Conservation (phyloP, 768 basidiomycete genomes). For the Roridomyces roridus region DNA sequence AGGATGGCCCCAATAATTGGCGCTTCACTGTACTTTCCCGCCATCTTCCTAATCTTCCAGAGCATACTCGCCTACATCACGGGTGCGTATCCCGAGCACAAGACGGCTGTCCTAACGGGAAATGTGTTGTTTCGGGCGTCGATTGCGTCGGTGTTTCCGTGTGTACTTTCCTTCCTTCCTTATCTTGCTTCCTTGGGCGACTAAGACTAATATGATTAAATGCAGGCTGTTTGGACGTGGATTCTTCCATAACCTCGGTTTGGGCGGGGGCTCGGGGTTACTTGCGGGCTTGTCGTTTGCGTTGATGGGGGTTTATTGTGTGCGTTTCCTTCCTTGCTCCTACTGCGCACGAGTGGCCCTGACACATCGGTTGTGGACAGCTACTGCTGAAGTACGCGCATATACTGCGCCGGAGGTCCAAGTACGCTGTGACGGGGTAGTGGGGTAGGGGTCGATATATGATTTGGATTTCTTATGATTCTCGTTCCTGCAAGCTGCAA, state of each 20-base stretch:
- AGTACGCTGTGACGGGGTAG: constrained; percentile 12
- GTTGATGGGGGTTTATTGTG: constrained; percentile 29
- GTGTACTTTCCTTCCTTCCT: background rate
- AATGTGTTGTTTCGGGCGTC: constrained; percentile 38
- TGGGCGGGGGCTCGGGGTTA: constrained; percentile 31
- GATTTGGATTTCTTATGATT: too few relatives aligned
- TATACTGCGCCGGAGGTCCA: constrained; percentile 17
- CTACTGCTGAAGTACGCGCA: constrained; percentile 19
- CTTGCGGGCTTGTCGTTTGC: constrained; percentile 31
- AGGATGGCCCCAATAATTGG: constrained; percentile 34
- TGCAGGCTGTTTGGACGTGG: constrained; percentile 28
- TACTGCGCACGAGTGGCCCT: too few relatives aligned
- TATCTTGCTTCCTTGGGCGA: background rate
- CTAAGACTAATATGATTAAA: too few relatives aligned
- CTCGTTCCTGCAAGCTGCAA: too few relatives aligned
- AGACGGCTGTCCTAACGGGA: constrained; percentile 36
- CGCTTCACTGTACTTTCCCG: constrained; percentile 35
- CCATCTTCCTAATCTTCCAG: constrained; percentile 38
- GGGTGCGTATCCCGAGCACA: constrained; percentile 35
- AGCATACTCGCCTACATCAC: constrained; percentile 33
- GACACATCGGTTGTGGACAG: background rate
- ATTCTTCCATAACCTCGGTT: constrained; percentile 29
- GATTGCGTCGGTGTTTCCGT: constrained; percentile 30
- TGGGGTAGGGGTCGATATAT: too few relatives aligned
- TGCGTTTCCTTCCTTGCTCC: too few relatives aligned